Evolutionary conservation across 345 rosid species (phyloP).

Genomic region (Arabis hirsuta): DNA sequence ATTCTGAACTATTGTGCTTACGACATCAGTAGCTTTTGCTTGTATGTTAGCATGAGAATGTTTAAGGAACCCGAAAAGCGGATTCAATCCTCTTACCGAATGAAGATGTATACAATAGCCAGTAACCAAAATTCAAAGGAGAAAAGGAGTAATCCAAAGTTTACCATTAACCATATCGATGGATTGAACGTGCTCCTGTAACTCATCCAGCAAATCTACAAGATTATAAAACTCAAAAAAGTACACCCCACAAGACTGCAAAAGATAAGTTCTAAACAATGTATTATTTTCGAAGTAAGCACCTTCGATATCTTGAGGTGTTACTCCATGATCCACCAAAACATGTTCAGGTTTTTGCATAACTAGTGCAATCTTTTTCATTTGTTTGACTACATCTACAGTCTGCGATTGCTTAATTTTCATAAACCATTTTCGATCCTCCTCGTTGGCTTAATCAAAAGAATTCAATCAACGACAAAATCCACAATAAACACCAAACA

Average conservation of each 20-base stretch:
- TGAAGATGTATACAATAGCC: slow-evolving; percentile 37
- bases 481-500: neutral
- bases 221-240: slow-evolving; percentile 6
- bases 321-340: too few relatives aligned
- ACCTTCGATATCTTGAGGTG: too few relatives aligned
- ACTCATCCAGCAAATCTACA: slow-evolving; percentile 46
- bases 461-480: too few relatives aligned
- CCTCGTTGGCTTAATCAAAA: too few relatives aligned
- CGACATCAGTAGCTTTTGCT: slow-evolving; percentile 97
- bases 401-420: too few relatives aligned
- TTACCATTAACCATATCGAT: slow-evolving; percentile 50
- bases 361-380: too few relatives aligned
- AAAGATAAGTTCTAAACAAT: neutral
- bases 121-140: neutral
- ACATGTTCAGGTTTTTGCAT: too few relatives aligned
- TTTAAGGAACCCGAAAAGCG: slow-evolving; percentile 39
- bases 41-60: slow-evolving; percentile 72
- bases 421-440: too few relatives aligned
- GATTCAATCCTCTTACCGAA: slow-evolving; percentile 44
- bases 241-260: neutral
- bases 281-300: too few relatives aligned
- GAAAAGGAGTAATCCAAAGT: too few relatives aligned
- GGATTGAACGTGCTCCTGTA: slow-evolving; percentile 49
- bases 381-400: too few relatives aligned
- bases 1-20: too few relatives aligned